Evolutionary conservation across 2,329 filamentous ascomycete genomes (phyloP).

Genomic region (Penicillium sp.): DNA sequence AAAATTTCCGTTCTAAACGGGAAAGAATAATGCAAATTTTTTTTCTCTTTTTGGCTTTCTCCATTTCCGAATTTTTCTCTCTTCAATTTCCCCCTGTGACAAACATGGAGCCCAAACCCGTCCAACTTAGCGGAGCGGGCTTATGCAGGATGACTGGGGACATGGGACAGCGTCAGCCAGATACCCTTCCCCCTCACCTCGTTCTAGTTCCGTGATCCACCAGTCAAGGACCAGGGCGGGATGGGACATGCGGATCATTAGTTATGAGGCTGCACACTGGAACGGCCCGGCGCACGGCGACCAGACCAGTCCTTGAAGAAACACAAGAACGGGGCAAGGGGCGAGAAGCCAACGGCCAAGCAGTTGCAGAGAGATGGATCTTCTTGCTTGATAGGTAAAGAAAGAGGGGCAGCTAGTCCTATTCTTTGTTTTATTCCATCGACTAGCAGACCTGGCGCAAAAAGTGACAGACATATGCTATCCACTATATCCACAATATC

Average conservation of each 20-base stretch:
- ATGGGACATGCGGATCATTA: conserved; percentile 47
- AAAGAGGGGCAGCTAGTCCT: conserved; percentile 1
- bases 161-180: conserved; percentile 40
- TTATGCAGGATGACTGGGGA: conserved; percentile 45
- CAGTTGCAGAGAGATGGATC: neutral
- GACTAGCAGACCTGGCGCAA: neutral
- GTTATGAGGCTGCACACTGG: conserved; percentile 49
- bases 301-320: conserved; percentile 44
- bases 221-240: conserved; percentile 36
- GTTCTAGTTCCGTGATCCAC: conserved; percentile 32
- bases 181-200: conserved; percentile 26
- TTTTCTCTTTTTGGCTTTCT: conserved; percentile 11
- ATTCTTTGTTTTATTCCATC: neutral
- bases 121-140: conserved; percentile 41
- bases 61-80: neutral
- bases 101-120: conserved; percentile 43
- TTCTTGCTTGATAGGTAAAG: neutral
- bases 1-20: conserved; percentile 13
- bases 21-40: conserved; percentile 5
- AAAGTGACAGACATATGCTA: neutral
- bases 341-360: neutral
- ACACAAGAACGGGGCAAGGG: conserved; percentile 36
- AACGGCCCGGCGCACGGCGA: conserved; percentile 52
- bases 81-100: conserved; percentile 26
- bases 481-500: neutral